Evolutionary conservation across 495 filamentous ascomycete species (phyloP).

Genomic region (Hypomontagnella submonticulosa): DNA sequence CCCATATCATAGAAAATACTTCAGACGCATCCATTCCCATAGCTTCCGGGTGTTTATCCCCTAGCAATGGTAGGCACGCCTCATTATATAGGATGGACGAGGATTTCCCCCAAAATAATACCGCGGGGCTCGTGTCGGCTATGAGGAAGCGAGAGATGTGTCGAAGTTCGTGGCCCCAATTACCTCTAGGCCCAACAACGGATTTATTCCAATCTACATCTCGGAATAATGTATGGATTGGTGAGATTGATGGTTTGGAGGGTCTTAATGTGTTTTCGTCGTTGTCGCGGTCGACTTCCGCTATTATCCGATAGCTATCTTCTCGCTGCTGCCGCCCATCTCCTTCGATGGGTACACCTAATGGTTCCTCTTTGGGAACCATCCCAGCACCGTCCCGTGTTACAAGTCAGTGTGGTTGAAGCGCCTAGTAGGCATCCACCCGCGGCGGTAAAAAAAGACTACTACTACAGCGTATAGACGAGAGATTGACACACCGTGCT

Average conservation of each 20-base stretch:
- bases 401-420: not conserved
- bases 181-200: slow-evolving; percentile 8
- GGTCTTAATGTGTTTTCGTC: not conserved
- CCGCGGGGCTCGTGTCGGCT: slow-evolving; percentile 41
- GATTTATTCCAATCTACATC: slow-evolving; percentile 28
- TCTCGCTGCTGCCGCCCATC: not conserved
- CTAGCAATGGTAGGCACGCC: slow-evolving; percentile 54
- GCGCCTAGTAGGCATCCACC: not conserved
- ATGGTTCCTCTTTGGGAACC: slow-evolving; percentile 8
- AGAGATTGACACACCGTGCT: not conserved
- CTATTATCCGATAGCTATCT: not conserved
- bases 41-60: slow-evolving; percentile 50
- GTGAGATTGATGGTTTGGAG: not conserved
- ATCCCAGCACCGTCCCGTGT: slow-evolving; percentile 27
- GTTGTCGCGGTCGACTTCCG: not conserved
- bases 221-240: slow-evolving; percentile 10
- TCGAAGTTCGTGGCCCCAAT: slow-evolving; percentile 27
- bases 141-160: slow-evolving; percentile 39
- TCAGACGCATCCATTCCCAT: slow-evolving; percentile 54
- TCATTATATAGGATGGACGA: slow-evolving; percentile 60
- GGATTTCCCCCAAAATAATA: slow-evolving; percentile 57
- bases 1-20: slow-evolving; percentile 50
- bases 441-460: not conserved
- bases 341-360: not conserved
- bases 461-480: too few species aligned